Evolutionary conservation across 768 basidiomycete species (phyloP), one percentile per base, ranked within the genome.

Genomic region (Coprinopsis strossmayeri): DNA sequence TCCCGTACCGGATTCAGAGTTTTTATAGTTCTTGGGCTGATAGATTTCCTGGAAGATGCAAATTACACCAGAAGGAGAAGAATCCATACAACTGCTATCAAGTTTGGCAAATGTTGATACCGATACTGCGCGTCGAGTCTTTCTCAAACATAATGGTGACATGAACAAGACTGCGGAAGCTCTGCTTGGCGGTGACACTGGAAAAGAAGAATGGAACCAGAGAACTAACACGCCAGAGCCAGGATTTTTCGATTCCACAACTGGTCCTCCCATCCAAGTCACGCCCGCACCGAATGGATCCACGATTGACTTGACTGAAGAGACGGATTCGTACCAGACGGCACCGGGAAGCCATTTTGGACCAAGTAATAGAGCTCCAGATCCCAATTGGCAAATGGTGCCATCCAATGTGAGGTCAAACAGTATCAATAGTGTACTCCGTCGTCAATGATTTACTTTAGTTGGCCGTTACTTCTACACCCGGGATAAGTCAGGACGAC

Each of bases 341-440:
- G 17, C 24, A 7, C 61, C 61, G 23, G 64, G 59, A 5, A 62
- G 73, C 1, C 66, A 69, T 34, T 81, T 86, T 61, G 72, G 78
- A 0, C 81, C 82, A 13, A 81, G 75, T 51, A 67, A 79, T 32
- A 71, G 84, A 34, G 73, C 81, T 2, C 72, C 84, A 1, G 72
- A 86, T 59, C 76, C 82, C 1, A 73, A 72, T 47, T 87, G 84
- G 85, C 81, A 82, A 42, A 62, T 87, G 59, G 84, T 86, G 5
- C 77, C 79, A 17, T 79, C 84, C 4, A 79, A 83, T 59, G 85
- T 85, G 67, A 61, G 61, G 57, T 35, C 35, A 10, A 7, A 32
- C 30, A 32, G n/a, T n/a, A n/a, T n/a, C n/a, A n/a, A n/a, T n/a
- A n/a, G n/a, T n/a, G n/a, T n/a, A n/a, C n/a, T n/a, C n/a, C n/a